Evolutionary conservation across 1,139 yeast genomes (phyloP), one percentile per base, ranked within the genome.

Genomic region (Yamadazyma dushanensis): DNA sequence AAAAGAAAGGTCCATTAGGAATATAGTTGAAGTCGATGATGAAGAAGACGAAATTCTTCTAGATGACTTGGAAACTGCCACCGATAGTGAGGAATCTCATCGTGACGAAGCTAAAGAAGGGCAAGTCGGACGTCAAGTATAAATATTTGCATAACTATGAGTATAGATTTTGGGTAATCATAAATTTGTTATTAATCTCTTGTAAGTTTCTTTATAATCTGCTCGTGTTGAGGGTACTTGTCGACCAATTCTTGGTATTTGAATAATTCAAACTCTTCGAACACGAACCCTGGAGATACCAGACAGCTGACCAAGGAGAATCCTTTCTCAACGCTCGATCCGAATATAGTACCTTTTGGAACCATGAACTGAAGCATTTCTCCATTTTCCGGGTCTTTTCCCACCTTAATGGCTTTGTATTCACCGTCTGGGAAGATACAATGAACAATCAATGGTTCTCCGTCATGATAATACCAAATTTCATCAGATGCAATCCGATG

Each of bases 401-500:
- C 55, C 26, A 50, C 32, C 20, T 37, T 37, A 2, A 44, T 29
- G 3, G 43, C 38, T 31, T 38, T 31, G 31, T 49, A 50, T 16
- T 27, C 32, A 1, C 55, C 54, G 31, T 43, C 41, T 1, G 47
- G 44, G 26, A 39, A 38, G 5, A 51, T 50, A 16, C 46, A 40
- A 35, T 51, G 55, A 5, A 51, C 53, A 0, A 54, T 50, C 18
- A 51, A 46, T 8, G 53, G 44, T 8, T 42, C 25, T 3, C 55
- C 55, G 13, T 45, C 49, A 26, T 51, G 55, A 32, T 35, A 51
- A 33, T 49, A 51, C 55, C 55, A 51, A 14, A 51, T 42, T 35
- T 51, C 55, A 36, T 50, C 51, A 3, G 55, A 51, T 3, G 39
- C 32, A 26, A 51, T 38, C 29, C 45, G 36, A 34, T 51, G 55